Base-by-base conservation (phyloP, 805 yeast species). In the Kodamaea laetipori region DNA sequence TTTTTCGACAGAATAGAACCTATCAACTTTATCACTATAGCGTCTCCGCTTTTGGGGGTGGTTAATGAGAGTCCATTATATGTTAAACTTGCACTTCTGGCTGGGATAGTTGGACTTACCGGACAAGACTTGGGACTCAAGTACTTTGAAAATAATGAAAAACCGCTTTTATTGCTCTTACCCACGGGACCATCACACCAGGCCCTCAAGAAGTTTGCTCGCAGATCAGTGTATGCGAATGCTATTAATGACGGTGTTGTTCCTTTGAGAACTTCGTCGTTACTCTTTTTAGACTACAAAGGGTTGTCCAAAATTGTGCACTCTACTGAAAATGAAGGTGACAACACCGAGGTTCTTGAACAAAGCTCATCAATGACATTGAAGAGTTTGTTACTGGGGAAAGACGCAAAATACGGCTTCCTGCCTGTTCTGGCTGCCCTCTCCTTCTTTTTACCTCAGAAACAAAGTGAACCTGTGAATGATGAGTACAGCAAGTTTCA, bases 211-310 rank as follows among this genome's bases (percentile, higher is more conserved):
- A 63, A 65, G 45, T 92, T 94, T 64, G 60, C 72, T 32, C 68
- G 84, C 47, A 72, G 97, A 49, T 89, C 97, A 0, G 68, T 86
- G 0, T 94, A 94, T 62, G 97, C 98, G 0, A 94, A 94, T 64
- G 83, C 86, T 0, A 73, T 87, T 13, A 84, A 94, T 62, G 99
- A 94, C 66, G 99, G 99, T 2, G 90, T 94, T 41, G 99, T 94
- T 1, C 98, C 99, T 0, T 68, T 94, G 53, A 70, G 98, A 40
- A 94, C 99, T 0, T 82, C 96, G 0, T 89, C 97, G 0, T 66
- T 92, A 41, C 63, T 92, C 19, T 92, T 84, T 56, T 63, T 94
- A 10, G 98, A 94, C 61, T 90, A 95, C 86, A 76, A 77, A 46
- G 95, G 89, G 3, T 48, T 71, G 10, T 46, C 62, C 1, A 51